These are phyloP conservation scores for Narthecium ossifragum DNA, from an alignment of 106 monocot species.

Conservation along the genomic window DNA sequence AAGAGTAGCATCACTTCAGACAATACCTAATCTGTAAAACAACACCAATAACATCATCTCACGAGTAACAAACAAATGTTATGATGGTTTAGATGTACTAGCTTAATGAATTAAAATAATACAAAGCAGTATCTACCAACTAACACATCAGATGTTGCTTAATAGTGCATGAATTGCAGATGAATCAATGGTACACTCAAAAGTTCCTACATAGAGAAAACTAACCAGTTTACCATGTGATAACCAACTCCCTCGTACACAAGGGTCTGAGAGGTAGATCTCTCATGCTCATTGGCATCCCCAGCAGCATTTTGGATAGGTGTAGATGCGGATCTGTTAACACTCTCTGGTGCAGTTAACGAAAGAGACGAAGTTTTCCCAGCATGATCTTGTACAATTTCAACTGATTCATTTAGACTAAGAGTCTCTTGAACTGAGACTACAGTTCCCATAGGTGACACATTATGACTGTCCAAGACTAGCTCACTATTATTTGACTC, in stretches of 20 bases:
- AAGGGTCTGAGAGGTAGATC: constrained; percentile 56
- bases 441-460: constrained; percentile 12
- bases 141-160: too few relatives aligned
- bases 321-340: constrained; percentile 19
- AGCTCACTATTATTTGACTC: constrained; percentile 27
- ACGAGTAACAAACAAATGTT: too few relatives aligned
- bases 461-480: neutral
- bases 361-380: constrained; percentile 2
- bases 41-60: too few relatives aligned
- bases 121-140: too few relatives aligned
- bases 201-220: constrained; percentile 19
- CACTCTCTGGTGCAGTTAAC: constrained; percentile 22
- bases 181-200: too few relatives aligned
- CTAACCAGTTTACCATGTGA: constrained; percentile 99
- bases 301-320: constrained; percentile 26
- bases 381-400: constrained; percentile 19
- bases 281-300: constrained; percentile 22
- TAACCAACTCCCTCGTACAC: constrained; percentile 79
- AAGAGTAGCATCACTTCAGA: too few relatives aligned
- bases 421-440: constrained; percentile 13
- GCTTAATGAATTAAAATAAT: too few relatives aligned
- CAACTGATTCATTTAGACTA: constrained; percentile 17
- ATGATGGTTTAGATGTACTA: too few relatives aligned
- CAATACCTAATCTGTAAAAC: too few relatives aligned
- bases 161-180: too few relatives aligned